These are phyloP conservation scores for Candida germanica DNA, from an alignment of 805 yeast genomes.

Conservation along the genomic window DNA sequence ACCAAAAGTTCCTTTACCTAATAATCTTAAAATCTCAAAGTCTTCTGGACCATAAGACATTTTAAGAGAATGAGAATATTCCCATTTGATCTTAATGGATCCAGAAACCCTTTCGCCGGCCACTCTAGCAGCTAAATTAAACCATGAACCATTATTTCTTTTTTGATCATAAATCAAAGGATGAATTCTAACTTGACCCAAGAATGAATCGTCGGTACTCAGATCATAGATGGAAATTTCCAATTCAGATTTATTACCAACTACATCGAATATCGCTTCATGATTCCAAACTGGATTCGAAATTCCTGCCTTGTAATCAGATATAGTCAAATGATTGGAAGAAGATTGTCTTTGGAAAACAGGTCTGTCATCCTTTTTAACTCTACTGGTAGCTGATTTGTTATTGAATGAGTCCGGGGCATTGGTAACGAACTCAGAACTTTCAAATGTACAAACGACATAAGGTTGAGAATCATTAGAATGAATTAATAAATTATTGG, in stretches of 20 bases:
- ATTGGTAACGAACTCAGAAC: slow-evolving; percentile 83
- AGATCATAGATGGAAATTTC: slow-evolving; percentile 92
- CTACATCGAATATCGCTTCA: slow-evolving; percentile 88
- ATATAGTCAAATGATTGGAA: slow-evolving; percentile 28
- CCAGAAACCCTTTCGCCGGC: slow-evolving; percentile 78
- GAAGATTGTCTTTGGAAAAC: slow-evolving; percentile 39
- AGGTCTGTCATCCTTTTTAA: slow-evolving; percentile 19
- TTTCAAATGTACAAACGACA: slow-evolving; percentile 88
- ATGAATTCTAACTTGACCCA: slow-evolving; percentile 76
- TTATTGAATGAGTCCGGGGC: slow-evolving; percentile 58
- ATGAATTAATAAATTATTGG: slow-evolving; percentile 60
- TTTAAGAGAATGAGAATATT: slow-evolving; percentile 60
- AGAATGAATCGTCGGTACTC: slow-evolving; percentile 71
- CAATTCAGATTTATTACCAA: slow-evolving; percentile 77
- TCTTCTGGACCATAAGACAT: slow-evolving; percentile 90
- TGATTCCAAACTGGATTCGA: slow-evolving; percentile 87
- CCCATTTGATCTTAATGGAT: slow-evolving; percentile 70
- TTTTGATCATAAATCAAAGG: slow-evolving; percentile 53
- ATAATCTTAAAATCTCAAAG: slow-evolving; percentile 82
- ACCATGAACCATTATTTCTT: slow-evolving; percentile 59
- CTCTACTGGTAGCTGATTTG: slow-evolving; percentile 2
- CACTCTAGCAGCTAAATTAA: slow-evolving; percentile 66
- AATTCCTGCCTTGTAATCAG: slow-evolving; percentile 19
- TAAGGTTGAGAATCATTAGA: slow-evolving; percentile 67
- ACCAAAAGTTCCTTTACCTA: slow-evolving; percentile 97